Conservation (phyloP, 2,329 filamentous ascomycete species). For the Colletotrichum paranaense region DNA sequence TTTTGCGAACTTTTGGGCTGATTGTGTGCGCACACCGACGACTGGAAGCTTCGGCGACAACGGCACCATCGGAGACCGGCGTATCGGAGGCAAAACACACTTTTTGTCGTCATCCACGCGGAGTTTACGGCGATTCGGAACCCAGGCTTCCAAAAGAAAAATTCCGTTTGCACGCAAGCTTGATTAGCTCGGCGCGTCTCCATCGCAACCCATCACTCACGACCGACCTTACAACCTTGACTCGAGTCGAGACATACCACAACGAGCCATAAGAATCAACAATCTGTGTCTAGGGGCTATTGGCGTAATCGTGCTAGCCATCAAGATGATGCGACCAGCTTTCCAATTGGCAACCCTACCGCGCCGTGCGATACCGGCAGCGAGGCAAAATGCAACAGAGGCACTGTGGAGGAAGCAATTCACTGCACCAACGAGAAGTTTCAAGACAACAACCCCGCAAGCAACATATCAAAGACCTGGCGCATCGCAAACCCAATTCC, state of each 20-base stretch:
- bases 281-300: background rate
- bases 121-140: slow-evolving; percentile 29
- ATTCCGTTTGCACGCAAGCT: background rate
- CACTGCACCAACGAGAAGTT: slow-evolving; percentile 1
- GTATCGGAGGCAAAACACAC: background rate
- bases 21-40: background rate
- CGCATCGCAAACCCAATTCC: slow-evolving; percentile 1
- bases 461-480: background rate
- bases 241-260: background rate
- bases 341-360: slow-evolving; percentile 24
- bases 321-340: slow-evolving; percentile 28
- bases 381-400: slow-evolving; percentile 25
- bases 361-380: slow-evolving; percentile 20
- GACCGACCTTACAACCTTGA: slow-evolving; percentile 1
- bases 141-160: slow-evolving; percentile 20
- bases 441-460: slow-evolving; percentile 8
- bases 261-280: background rate
- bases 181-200: background rate
- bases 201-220: slow-evolving; percentile 2
- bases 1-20: background rate
- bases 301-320: slow-evolving; percentile 2
- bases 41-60: slow-evolving; percentile 4
- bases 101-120: slow-evolving; percentile 13
- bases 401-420: slow-evolving; percentile 29
- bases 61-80: slow-evolving; percentile 4